Percentiles rank a stretch among this genome's conserved stretches.
Conservation (phyloP, 495 filamentous ascomycete species). For the Articulospora tetracladia region DNA sequence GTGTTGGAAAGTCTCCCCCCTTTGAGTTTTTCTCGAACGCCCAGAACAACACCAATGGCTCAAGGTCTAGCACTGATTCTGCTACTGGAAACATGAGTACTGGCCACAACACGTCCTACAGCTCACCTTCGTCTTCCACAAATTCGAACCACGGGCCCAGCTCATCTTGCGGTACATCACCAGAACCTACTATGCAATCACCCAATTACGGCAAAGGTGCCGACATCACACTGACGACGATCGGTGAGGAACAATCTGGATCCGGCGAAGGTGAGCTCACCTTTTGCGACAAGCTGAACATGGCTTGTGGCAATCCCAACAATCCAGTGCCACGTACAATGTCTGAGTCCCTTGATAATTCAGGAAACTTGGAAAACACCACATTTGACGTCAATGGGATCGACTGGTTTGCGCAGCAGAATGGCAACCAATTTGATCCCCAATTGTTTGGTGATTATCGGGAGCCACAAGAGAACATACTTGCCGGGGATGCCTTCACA, state of each 20-base stretch:
- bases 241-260: constrained; percentile 48
- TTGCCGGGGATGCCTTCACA: constrained; percentile 53
- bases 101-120: constrained; percentile 31
- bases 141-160: constrained; percentile 47
- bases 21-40: constrained; percentile 26
- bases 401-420: constrained; percentile 80
- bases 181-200: constrained; percentile 50
- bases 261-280: constrained; percentile 31
- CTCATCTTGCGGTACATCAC: constrained; percentile 78
- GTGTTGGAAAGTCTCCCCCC: constrained; percentile 29
- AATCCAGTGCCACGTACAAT: constrained; percentile 56
- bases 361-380: constrained; percentile 26
- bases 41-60: constrained; percentile 16
- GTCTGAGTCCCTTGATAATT: constrained; percentile 16
- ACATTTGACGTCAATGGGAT: constrained; percentile 43
- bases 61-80: constrained; percentile 57
- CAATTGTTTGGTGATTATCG: constrained; percentile 91
- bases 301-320: constrained; percentile 67
- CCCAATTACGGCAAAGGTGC: constrained; percentile 55
- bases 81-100: constrained; percentile 40
- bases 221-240: constrained; percentile 53
- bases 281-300: constrained; percentile 68
- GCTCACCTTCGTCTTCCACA: constrained; percentile 63
- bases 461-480: constrained; percentile 76
- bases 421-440: constrained; percentile 86